Evolutionary conservation across 2,329 filamentous ascomycete genomes (phyloP), one percentile per base, ranked within the genome.

Genomic region (Parascedosporium putredinis): DNA sequence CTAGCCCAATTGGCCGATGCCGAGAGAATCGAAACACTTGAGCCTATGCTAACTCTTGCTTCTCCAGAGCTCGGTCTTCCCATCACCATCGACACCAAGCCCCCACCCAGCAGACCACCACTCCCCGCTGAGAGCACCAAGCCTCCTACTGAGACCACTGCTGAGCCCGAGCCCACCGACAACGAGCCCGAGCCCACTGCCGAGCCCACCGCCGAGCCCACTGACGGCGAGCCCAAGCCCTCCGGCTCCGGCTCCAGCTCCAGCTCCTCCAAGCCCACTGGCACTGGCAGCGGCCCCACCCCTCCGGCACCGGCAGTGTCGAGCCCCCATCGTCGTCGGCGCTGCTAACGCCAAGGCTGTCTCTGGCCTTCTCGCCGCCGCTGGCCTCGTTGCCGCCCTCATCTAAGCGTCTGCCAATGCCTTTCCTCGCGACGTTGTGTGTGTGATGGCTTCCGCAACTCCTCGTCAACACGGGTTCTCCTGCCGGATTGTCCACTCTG

Each of bases 31-130:
- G n/a, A n/a, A n/a, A n/a, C n/a, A n/a, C n/a, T n/a, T n/a, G 22
- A 22, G 4, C 14, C 12, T 27, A 4, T 7, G n/a, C 29, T 27
- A 23, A 50, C 49, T 20, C 6, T 29, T 7, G 1, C 12, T 7
- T 14, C 14, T n/a, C 34, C 20, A 50, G 49, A 45, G 16, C 49
- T 50, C 29, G 31, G 31, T 20, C 18, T 46, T 12, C 42, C 43
- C 43, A 46, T 50, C 43, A 38, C 42, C n/a, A 50, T 50, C 23
- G 38, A 34, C 24, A 50, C 48, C 23, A 24, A 33, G 22, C 27
- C 48, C 48, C 48, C 23, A 25, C 16, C n/a, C 12, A 43, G 25
- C 24, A 9, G 22, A 43, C 47, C 36, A 49, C 25, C 14, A 3
- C 47, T 40, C 31, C 43, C 40, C n/a, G 18, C 9, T 5, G 40